A percentile compares a stretch with the other conserved stretches of the same genome.
Evolutionary conservation across 805 yeast genomes (phyloP).

Genomic region (Yamadazyma olivae): DNA sequence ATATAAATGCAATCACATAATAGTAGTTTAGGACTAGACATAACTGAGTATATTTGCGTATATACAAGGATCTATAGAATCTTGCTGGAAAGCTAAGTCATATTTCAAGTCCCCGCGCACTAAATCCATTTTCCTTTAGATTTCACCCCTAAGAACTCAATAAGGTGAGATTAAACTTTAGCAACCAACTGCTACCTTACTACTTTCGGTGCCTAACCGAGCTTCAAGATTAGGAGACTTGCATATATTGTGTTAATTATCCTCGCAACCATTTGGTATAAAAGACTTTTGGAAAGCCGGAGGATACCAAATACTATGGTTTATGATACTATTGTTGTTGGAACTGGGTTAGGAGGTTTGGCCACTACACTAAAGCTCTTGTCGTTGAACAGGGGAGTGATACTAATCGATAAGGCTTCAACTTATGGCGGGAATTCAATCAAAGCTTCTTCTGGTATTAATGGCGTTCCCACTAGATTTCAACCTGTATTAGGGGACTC

Average conservation of each 20-base stretch:
- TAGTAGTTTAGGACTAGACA: no score
- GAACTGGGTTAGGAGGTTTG: constrained; percentile 58
- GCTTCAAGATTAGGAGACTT: not conserved
- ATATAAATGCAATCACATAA: no score
- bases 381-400: constrained; percentile 37
- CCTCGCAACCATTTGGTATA: not conserved
- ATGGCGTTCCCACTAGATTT: constrained; percentile 35
- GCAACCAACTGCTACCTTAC: no score
- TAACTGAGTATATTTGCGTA: no score
- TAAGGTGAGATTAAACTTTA: no score
- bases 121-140: no score
- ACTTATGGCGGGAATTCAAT: constrained; percentile 57
- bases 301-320: not conserved
- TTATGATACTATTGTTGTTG: constrained; percentile 38
- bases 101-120: no score
- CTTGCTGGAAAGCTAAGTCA: no score
- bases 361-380: constrained; percentile 40
- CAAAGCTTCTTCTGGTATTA: constrained; percentile 62
- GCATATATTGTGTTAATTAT: not conserved
- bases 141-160: no score
- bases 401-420: constrained; percentile 47
- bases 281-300: not conserved
- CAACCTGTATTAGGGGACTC: constrained; percentile 26
- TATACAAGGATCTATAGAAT: no score
- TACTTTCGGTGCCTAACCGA: no score